phyloP scores from a whole-genome alignment of 495 filamentous ascomycete species.

The Penicillium arizonense region DNA sequence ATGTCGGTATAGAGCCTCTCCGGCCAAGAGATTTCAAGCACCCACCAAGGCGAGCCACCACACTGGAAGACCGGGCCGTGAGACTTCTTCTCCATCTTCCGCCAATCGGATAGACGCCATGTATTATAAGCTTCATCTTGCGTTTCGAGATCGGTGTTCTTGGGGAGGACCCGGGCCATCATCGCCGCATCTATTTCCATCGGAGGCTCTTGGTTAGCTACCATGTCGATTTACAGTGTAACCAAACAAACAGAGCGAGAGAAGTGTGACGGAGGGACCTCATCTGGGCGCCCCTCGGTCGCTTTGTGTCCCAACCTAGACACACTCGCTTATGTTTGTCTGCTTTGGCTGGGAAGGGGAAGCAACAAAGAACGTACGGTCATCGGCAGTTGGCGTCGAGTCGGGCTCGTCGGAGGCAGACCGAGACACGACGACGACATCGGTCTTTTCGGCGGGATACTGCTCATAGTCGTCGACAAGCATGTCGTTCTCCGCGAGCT shows the following conservation, averaged over 20 bases:
- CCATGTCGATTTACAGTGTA: not conserved
- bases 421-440: conserved; percentile 81
- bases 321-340: not conserved
- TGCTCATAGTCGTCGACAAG: conserved; percentile 69
- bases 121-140: conserved; percentile 67
- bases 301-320: not conserved
- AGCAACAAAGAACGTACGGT: conserved; percentile 55
- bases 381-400: conserved; percentile 60
- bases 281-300: not conserved
- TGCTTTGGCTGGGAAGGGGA: conserved; percentile 1
- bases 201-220: conserved; percentile 21
- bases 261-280: not conserved
- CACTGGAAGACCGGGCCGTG: conserved; percentile 87
- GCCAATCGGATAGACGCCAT: conserved; percentile 86
- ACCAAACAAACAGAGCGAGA: not conserved
- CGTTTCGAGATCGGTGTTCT: conserved; percentile 71
- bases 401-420: conserved; percentile 56
- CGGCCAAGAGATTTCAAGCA: conserved; percentile 10
- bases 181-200: conserved; percentile 71
- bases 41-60: conserved; percentile 84
- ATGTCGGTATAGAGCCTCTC: not conserved
- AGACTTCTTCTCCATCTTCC: conserved; percentile 67
- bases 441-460: conserved; percentile 74
- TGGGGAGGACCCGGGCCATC: conserved; percentile 70
- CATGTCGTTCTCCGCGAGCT: conserved; percentile 59